These are phyloP conservation scores for Suillus americanus DNA, from an alignment of 768 basidiomycete species.

Conservation along the genomic window DNA sequence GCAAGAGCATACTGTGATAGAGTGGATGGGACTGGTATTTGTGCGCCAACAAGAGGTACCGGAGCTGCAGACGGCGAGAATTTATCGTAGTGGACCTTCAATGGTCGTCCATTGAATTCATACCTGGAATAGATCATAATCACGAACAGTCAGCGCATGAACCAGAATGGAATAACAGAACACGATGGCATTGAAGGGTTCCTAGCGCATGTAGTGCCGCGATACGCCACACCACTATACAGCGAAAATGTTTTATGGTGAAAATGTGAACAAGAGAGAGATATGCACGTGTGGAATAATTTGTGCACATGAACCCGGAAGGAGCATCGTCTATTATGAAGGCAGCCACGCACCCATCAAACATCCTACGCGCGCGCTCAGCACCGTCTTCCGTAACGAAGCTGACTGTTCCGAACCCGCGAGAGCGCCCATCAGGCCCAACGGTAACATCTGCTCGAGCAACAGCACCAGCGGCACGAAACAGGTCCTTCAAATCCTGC, in stretches of 20 bases:
- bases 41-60: conserved; percentile 23
- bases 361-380: conserved; percentile 79
- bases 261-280: not conserved
- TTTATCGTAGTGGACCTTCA: conserved; percentile 93
- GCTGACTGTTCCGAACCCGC: conserved; percentile 91
- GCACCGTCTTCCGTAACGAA: conserved; percentile 85
- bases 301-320: not conserved
- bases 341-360: conserved; percentile 75
- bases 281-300: not conserved
- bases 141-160: conserved; percentile 9
- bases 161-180: not conserved
- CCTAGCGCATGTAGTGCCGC: not conserved
- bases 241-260: not conserved
- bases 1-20: conserved; percentile 18
- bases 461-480: conserved; percentile 87
- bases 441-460: conserved; percentile 89
- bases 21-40: conserved; percentile 14
- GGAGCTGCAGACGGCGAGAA: conserved; percentile 47
- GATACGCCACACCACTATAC: not conserved
- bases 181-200: not conserved
- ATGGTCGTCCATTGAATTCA: conserved; percentile 81
- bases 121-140: conserved; percentile 46
- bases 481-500: conserved; percentile 98
- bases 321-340: not conserved
- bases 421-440: conserved; percentile 82